These are phyloP conservation scores for Plasmodium malariae DNA, from an alignment of 169 alveolate species.

Conservation along the genomic window DNA sequence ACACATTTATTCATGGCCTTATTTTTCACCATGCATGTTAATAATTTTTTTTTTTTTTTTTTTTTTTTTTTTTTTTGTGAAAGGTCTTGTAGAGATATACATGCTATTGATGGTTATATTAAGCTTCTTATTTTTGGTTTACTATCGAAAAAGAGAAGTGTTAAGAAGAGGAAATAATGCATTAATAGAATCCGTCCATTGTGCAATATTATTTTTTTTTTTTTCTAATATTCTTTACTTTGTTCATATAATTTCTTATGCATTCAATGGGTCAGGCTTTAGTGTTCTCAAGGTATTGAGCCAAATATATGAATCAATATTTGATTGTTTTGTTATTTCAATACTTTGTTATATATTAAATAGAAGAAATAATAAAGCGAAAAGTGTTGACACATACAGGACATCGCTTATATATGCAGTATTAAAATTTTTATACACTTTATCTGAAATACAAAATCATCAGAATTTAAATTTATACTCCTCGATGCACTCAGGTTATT, in stretches of 20 bases:
- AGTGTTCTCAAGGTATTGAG: constrained; percentile 63
- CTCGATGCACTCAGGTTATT: constrained; percentile 23
- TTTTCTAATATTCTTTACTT: constrained; percentile 43
- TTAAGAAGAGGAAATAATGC: constrained; percentile 2
- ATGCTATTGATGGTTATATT: constrained; percentile 23
- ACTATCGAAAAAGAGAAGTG: constrained; percentile 5
- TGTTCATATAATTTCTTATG: constrained; percentile 34
- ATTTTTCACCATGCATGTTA: neutral
- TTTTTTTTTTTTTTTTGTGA: constrained; percentile 1
- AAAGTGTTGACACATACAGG: constrained; percentile 29
- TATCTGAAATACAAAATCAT: constrained; percentile 62
- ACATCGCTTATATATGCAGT: constrained; percentile 24
- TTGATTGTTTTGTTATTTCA: constrained; percentile 34
- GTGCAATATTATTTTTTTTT: constrained; percentile 19
- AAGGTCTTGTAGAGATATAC: constrained; percentile 39
- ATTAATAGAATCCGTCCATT: constrained; percentile 33
- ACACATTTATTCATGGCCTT: too few species aligned
- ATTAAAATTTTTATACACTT: constrained; percentile 35
- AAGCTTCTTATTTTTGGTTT: constrained; percentile 20
- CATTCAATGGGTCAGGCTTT: constrained; percentile 69
- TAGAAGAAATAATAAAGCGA: constrained; percentile 6
- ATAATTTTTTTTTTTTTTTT: neutral
- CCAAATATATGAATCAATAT: constrained; percentile 62
- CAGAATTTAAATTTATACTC: constrained; percentile 37
- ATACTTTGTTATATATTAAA: constrained; percentile 17